phyloP scores from a whole-genome alignment of 2,329 filamentous ascomycete species.

The Penicillium verrucosum region DNA sequence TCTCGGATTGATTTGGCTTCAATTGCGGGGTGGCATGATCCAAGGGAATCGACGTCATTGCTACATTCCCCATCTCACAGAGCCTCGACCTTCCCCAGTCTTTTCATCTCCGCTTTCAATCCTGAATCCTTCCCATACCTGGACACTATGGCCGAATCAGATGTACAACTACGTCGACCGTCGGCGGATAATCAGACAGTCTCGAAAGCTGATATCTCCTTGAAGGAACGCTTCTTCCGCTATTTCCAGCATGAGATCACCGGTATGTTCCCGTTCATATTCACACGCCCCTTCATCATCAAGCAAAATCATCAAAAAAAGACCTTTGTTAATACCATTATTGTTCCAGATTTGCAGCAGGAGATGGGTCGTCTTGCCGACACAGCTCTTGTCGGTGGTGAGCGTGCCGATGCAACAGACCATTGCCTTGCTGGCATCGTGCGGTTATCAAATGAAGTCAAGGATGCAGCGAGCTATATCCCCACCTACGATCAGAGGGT shows the following conservation, averaged over 20 bases:
- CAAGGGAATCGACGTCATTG: constrained; percentile 33
- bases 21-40: constrained; percentile 22
- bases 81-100: neutral
- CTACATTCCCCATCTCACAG: constrained; percentile 18
- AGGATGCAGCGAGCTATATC: constrained; percentile 76
- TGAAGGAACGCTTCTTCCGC: constrained; percentile 78
- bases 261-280: constrained; percentile 47
- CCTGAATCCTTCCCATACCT: neutral
- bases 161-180: constrained; percentile 27
- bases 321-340: constrained; percentile 15
- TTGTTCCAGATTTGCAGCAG: constrained; percentile 64
- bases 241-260: constrained; percentile 75
- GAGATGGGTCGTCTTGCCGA: constrained; percentile 67
- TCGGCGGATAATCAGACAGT: constrained; percentile 36
- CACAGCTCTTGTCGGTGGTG: constrained; percentile 63
- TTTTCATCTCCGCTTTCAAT: neutral
- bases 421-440: constrained; percentile 76
- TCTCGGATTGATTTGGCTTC: neutral
- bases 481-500: constrained; percentile 86
- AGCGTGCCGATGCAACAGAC: constrained; percentile 77
- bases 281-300: constrained; percentile 11
- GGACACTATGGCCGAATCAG: constrained; percentile 31
- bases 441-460: constrained; percentile 75
- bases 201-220: constrained; percentile 39
- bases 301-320: neutral